Conservation (phyloP, 2,329 filamentous ascomycete species). For the Chrysosporium keratinophilum region DNA sequence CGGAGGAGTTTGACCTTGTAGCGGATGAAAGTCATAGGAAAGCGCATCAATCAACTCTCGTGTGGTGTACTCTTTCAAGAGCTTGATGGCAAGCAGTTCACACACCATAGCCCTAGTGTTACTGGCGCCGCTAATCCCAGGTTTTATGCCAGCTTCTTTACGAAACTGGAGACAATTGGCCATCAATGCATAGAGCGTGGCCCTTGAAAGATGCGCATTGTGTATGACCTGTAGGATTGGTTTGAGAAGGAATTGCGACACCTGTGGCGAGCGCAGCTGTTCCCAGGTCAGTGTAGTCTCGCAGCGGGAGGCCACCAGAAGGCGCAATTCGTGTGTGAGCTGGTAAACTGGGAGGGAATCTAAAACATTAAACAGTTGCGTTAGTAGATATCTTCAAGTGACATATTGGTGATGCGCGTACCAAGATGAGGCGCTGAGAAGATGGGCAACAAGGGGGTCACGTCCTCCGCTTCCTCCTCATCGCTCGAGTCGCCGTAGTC, state of each 20-base stretch:
- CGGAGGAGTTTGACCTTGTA: conserved; percentile 62
- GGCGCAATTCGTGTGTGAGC: conserved; percentile 79
- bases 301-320: conserved; percentile 71
- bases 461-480: conserved; percentile 26
- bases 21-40: conserved; percentile 87
- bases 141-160: conserved; percentile 73
- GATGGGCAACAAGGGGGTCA: conserved; percentile 56
- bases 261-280: conserved; percentile 85
- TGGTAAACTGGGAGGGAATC: conserved; percentile 82
- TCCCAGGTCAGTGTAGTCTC: conserved; percentile 93
- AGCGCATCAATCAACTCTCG: conserved; percentile 86
- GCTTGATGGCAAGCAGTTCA: conserved; percentile 78
- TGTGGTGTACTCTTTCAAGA: conserved; percentile 81
- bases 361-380: conserved; percentile 27
- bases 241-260: conserved; percentile 91
- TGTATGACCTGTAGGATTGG: conserved; percentile 87
- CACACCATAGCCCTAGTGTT: conserved; percentile 78
- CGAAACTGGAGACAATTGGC: conserved; percentile 88
- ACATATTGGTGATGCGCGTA: conserved; percentile 29
- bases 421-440: conserved; percentile 71
- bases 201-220: conserved; percentile 69
- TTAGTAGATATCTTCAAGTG: background rate
- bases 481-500: conserved; percentile 33
- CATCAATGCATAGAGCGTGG: conserved; percentile 80
- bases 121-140: conserved; percentile 73